Base-by-base conservation (phyloP, 2,329 filamentous ascomycete genomes). In the Didymella glomerata region DNA sequence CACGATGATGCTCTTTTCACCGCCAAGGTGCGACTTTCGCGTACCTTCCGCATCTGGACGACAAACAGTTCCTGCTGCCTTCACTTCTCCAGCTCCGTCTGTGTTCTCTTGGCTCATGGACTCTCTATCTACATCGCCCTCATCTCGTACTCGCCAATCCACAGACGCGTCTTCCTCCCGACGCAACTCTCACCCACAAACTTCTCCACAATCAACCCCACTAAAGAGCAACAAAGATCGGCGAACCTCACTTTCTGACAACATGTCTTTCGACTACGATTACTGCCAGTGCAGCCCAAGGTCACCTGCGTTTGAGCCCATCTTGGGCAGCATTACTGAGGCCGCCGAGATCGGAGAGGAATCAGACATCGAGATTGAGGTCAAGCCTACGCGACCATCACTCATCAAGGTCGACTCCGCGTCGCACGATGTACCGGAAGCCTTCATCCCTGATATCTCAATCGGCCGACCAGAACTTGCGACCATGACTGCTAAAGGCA, bases 1-100 rank as follows among this genome's bases (percentile, higher is more conserved):
- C 55, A 64, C 60, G 51, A 70, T 70, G 68, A 65, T 70, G 51
- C 63, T 69, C 40, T 65, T 70, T 53, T 68, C 66, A 60, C 55
- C 63, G 48, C 63, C 64, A 45, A 60, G 63, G 66, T 68, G 64
- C 53, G 59, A 70, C 56, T 54, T 54, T 41, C 45, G 56, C 51
- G 50, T 59, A 46, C 56, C 32, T 50, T 54, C 56, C 50, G 40
- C 56, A 54, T 59, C 56, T 47, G 50, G 51, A 47, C 56, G 40
- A 48, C 56, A 54, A 36, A 36, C 56, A 18, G 40, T 42, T 47
- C 50, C 56, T 38, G 46, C 38, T 49, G 46, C 59, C 38, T 63
- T 65, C 54, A 62, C 63, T 50, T 38, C 24, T 61, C 66, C 22
- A 61, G 48, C 46, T 60, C 58, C 28, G 45, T 63, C 53, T 58